These are phyloP conservation scores for Chrysoporthe cubensis DNA, from an alignment of 2,329 filamentous ascomycete genomes.

Conservation along the genomic window DNA sequence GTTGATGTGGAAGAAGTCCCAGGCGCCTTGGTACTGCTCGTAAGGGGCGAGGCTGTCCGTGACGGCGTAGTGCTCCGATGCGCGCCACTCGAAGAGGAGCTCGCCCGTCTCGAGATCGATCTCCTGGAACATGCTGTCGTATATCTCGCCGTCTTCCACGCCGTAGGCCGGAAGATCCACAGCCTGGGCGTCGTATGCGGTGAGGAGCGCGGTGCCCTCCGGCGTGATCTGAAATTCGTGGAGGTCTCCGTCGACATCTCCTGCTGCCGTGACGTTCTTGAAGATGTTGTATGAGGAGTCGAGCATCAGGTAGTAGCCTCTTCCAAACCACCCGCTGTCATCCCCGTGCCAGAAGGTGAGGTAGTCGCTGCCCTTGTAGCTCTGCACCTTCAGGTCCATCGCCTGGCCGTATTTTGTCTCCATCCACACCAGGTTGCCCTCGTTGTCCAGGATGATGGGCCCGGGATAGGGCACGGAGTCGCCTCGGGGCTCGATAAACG, in stretches of 20 bases:
- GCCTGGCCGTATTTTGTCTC: constrained; percentile 31
- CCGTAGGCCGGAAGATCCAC: constrained; percentile 39
- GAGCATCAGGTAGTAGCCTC: constrained; percentile 27
- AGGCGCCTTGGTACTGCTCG: constrained; percentile 37
- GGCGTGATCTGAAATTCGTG: constrained; percentile 50
- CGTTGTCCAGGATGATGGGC: constrained; percentile 34
- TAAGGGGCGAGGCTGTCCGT: constrained; percentile 34
- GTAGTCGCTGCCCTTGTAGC: constrained; percentile 38
- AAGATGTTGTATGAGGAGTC: constrained; percentile 30
- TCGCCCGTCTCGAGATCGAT: constrained; percentile 42
- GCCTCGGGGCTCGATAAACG: constrained; percentile 30
- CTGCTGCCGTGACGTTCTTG: constrained; percentile 31
- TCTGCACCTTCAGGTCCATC: constrained; percentile 35
- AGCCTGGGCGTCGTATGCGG: constrained; percentile 43
- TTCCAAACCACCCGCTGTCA: constrained; percentile 26
- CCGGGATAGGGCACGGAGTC: constrained; percentile 26
- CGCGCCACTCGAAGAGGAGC: constrained; percentile 43
- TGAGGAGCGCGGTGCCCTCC: constrained; percentile 46
- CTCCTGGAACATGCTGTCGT: constrained; percentile 46
- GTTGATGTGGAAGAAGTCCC: constrained; percentile 46
- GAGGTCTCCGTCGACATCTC: constrained; percentile 40
- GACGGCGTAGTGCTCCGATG: constrained; percentile 39
- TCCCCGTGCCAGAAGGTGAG: constrained; percentile 42
- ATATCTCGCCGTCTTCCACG: constrained; percentile 36
- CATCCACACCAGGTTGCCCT: constrained; percentile 36